Evolutionary conservation across 164 flowering plant genomes (phyloP), one percentile per base, ranked within the genome.

Genomic region (Aristolochia fimbriata): DNA sequence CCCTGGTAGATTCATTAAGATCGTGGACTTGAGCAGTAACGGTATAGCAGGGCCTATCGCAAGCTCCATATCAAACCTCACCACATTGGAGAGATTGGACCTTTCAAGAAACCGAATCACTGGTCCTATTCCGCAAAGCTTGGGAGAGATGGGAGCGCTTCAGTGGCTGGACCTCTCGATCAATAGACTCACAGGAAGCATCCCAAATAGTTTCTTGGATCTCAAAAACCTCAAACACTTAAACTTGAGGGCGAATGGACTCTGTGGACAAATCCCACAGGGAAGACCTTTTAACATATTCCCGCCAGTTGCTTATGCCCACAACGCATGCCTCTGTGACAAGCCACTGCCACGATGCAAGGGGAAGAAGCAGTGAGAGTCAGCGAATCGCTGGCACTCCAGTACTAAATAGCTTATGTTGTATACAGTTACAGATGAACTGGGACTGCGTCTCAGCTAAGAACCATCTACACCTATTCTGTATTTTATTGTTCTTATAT

Each of bases 241-340:
- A 51, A 92, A 69, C 69, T 85, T 92, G 77, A 85, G 93, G 60
- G 86, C 85, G 48, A 92, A 92, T 70, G 70, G 75, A 64, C 71
- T 92, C 2, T 88, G 98, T 73, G 98, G 98, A 25, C 70, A 69
- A 73, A 87, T 92, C 15, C 98, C 98, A 52, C 96, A 92, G 71
- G 86, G 81, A 3, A 83, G 87, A 63, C 98, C 96, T 16, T 83
- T 77, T 61, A 84, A 84, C 41, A 68, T 89, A 41, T 89, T 89
- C 59, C 93, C 91, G 1, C 66, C 70, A 15, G 80, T 63, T 58
- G 96, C 98, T 58, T 92, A 92, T 80, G 86, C 83, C 19, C 95
- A 89, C 61, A 92, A 92, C 65, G 72, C 76, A 30, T 88, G 98
- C 73, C 75, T 92, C 58, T 92, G 98, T 78, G 98, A 91, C 51